These are phyloP conservation scores for Aspergillus costaricaensis DNA, from an alignment of 2,329 filamentous ascomycete species.

Conservation along the genomic window DNA sequence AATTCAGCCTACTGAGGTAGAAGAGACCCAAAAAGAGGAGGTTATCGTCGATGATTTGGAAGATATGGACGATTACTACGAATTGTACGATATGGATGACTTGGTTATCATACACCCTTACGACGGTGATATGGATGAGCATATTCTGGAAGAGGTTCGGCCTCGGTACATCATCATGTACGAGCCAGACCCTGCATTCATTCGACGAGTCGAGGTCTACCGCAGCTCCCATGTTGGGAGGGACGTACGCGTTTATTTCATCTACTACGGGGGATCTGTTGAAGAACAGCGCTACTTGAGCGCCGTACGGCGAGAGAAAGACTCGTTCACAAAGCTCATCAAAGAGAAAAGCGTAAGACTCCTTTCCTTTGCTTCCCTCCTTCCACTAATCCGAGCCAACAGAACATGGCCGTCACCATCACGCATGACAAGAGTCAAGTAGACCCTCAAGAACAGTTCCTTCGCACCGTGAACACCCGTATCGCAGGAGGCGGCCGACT, in stretches of 20 bases:
- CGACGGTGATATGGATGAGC: constrained; percentile 92
- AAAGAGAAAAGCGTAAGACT: constrained; percentile 73
- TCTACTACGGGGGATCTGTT: constrained; percentile 93
- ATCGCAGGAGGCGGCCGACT: constrained; percentile 91
- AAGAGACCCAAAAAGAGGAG: constrained; percentile 68
- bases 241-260: constrained; percentile 90
- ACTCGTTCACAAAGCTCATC: constrained; percentile 92
- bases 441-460: constrained; percentile 86
- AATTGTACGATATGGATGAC: constrained; percentile 88
- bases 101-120: constrained; percentile 89
- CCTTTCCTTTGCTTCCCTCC: background rate
- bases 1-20: constrained; percentile 76
- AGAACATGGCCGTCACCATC: constrained; percentile 84
- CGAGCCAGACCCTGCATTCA: constrained; percentile 92
- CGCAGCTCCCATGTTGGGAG: constrained; percentile 88
- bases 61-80: constrained; percentile 88
- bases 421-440: constrained; percentile 71
- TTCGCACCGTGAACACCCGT: constrained; percentile 92
- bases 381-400: constrained; percentile 18
- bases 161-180: constrained; percentile 98
- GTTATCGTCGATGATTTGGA: constrained; percentile 77
- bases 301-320: constrained; percentile 89
- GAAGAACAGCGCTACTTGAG: constrained; percentile 94
- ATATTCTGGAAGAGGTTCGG: constrained; percentile 90
- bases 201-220: constrained; percentile 91